Evolutionary conservation across 2,329 filamentous ascomycete genomes (phyloP).

Genomic region (Trematosphaeria pertusa): DNA sequence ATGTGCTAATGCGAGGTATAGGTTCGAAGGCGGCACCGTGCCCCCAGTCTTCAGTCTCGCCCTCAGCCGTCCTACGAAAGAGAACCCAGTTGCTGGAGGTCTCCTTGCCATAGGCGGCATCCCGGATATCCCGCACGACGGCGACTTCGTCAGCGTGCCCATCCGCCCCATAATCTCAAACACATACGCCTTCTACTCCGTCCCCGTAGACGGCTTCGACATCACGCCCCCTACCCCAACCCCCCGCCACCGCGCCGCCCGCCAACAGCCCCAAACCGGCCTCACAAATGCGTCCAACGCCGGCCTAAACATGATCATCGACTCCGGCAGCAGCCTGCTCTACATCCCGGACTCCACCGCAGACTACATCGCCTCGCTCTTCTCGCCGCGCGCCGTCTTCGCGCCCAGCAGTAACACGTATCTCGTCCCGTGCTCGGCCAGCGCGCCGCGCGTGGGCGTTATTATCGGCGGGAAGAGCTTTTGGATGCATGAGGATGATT

Average conservation of each 20-base stretch:
- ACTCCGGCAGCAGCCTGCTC: constrained; percentile 32
- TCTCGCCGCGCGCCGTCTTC: constrained; percentile 26
- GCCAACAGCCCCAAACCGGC: not conserved
- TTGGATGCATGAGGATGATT: constrained; percentile 23
- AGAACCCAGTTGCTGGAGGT: constrained; percentile 23
- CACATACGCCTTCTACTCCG: constrained; percentile 35
- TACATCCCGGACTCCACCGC: constrained; percentile 30
- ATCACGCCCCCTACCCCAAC: constrained; percentile 17
- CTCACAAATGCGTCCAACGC: constrained; percentile 1
- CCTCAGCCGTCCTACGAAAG: constrained; percentile 23
- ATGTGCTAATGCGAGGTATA: not conserved
- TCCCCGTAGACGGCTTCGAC: constrained; percentile 31
- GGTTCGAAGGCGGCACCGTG: constrained; percentile 18
- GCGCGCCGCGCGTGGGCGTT: constrained; percentile 27
- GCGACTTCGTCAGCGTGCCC: constrained; percentile 23
- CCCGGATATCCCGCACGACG: constrained; percentile 22
- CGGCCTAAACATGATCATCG: constrained; percentile 28
- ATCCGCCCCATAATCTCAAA: constrained; percentile 19
- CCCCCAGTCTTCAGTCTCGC: constrained; percentile 34
- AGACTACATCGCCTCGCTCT: constrained; percentile 25
- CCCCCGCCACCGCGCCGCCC: not conserved
- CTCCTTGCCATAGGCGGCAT: constrained; percentile 42
- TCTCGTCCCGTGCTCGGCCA: constrained; percentile 22
- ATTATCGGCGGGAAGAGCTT: constrained; percentile 21
- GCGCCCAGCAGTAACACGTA: constrained; percentile 13